Conservation (phyloP, 192 early-diverging fungal genomes). For the Coemansia erecta region DNA sequence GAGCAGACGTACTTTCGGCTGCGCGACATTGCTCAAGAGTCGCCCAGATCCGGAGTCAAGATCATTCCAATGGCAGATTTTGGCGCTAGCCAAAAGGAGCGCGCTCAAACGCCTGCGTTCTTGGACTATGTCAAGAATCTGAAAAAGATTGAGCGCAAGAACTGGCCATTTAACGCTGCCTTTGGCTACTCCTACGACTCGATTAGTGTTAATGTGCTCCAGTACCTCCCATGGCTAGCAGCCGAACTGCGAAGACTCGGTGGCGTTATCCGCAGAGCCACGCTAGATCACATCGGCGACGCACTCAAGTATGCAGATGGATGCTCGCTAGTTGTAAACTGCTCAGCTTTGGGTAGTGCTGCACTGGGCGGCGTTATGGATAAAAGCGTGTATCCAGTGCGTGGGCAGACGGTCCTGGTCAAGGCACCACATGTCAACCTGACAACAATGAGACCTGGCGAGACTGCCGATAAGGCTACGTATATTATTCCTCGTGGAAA, state of each 20-base stretch:
- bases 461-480: conserved; percentile 36
- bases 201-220: conserved; percentile 62
- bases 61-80: conserved; percentile 11
- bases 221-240: conserved; percentile 66
- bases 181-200: conserved; percentile 19
- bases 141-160: not conserved
- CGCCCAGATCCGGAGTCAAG: conserved; percentile 10
- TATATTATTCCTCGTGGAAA: conserved; percentile 85
- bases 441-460: not conserved
- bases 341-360: conserved; percentile 65
- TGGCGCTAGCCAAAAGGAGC: not conserved
- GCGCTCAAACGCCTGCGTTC: not conserved
- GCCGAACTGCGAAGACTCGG: conserved; percentile 56
- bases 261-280: conserved; percentile 44
- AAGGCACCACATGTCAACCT: conserved; percentile 4
- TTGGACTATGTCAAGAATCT: conserved; percentile 7
- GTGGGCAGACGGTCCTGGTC: conserved; percentile 77
- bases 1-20: conserved; percentile 10
- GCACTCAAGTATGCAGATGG: not conserved
- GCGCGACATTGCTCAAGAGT: conserved; percentile 3
- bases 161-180: conserved; percentile 1
- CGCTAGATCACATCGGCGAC: conserved; percentile 49
- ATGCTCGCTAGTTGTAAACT: conserved; percentile 63
- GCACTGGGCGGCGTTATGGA: conserved; percentile 71
- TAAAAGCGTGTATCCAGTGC: conserved; percentile 63